phyloP scores from a whole-genome alignment of 192 early-diverging fungal species.

The Backusella tuberculispora region DNA sequence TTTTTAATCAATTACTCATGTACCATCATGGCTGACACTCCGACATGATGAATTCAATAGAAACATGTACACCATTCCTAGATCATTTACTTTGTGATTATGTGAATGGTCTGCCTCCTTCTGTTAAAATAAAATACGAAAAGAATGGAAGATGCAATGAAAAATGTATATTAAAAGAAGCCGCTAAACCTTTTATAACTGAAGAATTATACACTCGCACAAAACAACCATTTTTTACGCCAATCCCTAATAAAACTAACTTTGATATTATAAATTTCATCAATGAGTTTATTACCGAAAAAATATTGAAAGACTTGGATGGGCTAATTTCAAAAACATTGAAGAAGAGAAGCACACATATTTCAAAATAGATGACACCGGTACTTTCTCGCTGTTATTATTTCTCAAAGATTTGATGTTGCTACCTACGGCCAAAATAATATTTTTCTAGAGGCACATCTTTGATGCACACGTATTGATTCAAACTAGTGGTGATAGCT shows the following conservation, averaged over 20 bases:
- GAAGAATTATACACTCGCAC: neutral
- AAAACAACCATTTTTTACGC: neutral
- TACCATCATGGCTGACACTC: neutral
- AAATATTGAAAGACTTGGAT: neutral
- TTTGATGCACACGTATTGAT: too few relatives aligned
- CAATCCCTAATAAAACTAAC: neutral
- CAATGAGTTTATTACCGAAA: neutral
- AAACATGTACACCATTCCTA: neutral
- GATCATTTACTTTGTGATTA: neutral
- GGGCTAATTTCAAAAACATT: neutral
- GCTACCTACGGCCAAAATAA: too few relatives aligned
- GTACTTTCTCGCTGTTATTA: neutral
- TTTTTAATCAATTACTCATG: neutral
- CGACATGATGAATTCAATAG: neutral
- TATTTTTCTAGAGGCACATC: too few relatives aligned
- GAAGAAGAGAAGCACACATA: neutral
- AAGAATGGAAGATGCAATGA: neutral
- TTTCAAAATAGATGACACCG: neutral
- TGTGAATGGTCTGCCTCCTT: neutral
- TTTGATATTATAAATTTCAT: neutral
- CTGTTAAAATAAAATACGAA: constrained; percentile 1
- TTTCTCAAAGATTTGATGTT: too few relatives aligned
- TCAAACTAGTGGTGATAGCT: too few relatives aligned
- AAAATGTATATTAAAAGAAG: constrained; percentile 4
- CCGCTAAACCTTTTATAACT: neutral